Conservation (phyloP, 73 alveolate genomes). For the Paramecium caudatum region DNA sequence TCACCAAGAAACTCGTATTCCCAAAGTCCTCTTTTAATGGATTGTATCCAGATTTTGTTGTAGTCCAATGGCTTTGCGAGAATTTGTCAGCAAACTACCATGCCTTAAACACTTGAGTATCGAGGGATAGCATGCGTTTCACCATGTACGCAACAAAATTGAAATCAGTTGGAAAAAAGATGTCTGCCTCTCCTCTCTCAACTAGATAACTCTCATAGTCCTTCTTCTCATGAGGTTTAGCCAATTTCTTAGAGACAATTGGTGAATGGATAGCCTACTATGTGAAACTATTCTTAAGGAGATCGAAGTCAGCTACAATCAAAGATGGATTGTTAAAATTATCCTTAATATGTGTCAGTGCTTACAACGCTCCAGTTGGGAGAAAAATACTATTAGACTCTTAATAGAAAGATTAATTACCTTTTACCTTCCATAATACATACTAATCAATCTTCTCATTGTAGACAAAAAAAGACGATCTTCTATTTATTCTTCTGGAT, state of each 20-base stretch:
- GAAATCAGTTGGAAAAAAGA: slow-evolving; percentile 90
- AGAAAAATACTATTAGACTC: slow-evolving; percentile 80
- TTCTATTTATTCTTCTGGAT: slow-evolving; percentile 60
- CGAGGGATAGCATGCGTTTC: slow-evolving; percentile 71
- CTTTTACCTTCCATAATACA: slow-evolving; percentile 77
- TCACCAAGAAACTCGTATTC: slow-evolving; percentile 82
- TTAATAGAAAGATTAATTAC: slow-evolving; percentile 69
- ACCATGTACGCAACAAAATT: slow-evolving; percentile 80
- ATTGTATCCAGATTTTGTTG: slow-evolving; percentile 83
- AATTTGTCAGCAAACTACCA: slow-evolving; percentile 82
- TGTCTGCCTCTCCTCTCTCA: slow-evolving; percentile 89
- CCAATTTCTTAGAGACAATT: slow-evolving; percentile 85
- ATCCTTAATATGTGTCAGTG: slow-evolving; percentile 77
- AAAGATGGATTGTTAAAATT: slow-evolving; percentile 81
- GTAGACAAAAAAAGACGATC: slow-evolving; percentile 65
- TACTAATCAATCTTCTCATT: slow-evolving; percentile 51
- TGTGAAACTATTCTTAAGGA: slow-evolving; percentile 70
- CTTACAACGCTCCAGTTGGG: slow-evolving; percentile 84
- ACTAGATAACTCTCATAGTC: slow-evolving; percentile 83
- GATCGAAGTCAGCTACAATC: slow-evolving; percentile 90
- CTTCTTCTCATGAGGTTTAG: slow-evolving; percentile 84
- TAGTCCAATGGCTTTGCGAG: slow-evolving; percentile 84
- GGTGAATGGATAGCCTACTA: slow-evolving; percentile 88
- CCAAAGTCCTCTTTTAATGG: slow-evolving; percentile 91
- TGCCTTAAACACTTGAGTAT: slow-evolving; percentile 78